Evolutionary conservation across 2,329 filamentous ascomycete species (phyloP), one percentile per base, ranked within the genome.

Genomic region (Claviceps pazoutovae): DNA sequence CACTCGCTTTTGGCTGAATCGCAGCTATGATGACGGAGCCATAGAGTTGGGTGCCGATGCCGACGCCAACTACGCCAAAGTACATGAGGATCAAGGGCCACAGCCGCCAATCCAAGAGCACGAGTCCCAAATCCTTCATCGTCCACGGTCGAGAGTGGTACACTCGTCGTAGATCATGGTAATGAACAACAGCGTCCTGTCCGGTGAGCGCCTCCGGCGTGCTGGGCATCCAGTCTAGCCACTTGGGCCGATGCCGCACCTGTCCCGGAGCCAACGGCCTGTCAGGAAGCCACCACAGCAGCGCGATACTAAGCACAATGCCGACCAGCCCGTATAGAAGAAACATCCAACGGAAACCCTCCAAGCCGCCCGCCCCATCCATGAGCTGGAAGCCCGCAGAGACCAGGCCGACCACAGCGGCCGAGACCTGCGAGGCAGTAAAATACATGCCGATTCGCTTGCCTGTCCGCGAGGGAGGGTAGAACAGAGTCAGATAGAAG

Each of bases 311-410:
- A 21, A 91, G 74, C 2, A 85, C 66, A 36, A 90, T 73, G 2
- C 81, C 86, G 49, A 88, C 75, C 9, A 95, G 70, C 2, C 89
- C 89, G 60, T 90, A 95, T 19, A 95, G 68, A 46, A 95, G 75
- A 62, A 95, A 95, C 89, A 95, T 95, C 86, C 86, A 93, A 57
- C 86, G 83, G 63, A 88, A 91, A 4, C 89, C 89, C 3, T 88
- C 84, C 0, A 94, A 74, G 0, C 87, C 88, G 3, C 78, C 74
- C 0, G 76, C 61, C 0, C 86, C 87, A 61, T 95, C 88, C 86
- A 95, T 94, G 62, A 91, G 73, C 66, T 95, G 89, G 63, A 95
- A 95, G 0, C 88, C 89, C 0, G 89, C 89, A 9, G 88, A 95
- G 5, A 95, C 89, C 3, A 95, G 76, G 2, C 89, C 88, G 2